phyloP scores from a whole-genome alignment of 192 early-diverging fungal species.

The Endogone sp. region DNA sequence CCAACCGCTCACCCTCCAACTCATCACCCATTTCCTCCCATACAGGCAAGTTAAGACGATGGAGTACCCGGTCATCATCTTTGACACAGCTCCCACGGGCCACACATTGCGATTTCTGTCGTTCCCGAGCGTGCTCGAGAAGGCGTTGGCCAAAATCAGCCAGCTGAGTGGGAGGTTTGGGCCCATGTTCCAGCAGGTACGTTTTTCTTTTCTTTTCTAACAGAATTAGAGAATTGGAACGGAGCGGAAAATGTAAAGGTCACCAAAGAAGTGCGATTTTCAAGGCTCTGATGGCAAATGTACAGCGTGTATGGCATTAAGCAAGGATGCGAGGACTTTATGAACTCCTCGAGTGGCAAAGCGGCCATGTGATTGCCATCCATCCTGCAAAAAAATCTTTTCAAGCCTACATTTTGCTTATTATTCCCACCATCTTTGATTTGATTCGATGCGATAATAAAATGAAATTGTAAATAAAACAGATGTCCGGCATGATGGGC shows the following conservation, averaged over 20 bases:
- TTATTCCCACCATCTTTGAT: no score
- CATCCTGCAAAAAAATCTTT: no score
- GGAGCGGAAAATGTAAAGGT: not conserved
- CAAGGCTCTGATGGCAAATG: not conserved
- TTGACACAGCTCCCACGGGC: conserved; percentile 99
- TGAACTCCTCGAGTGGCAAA: no score
- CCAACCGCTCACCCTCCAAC: not conserved
- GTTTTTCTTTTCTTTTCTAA: no score
- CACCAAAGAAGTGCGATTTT: no score
- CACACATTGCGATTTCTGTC: conserved; percentile 99
- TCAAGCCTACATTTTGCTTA: no score
- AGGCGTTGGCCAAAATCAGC: conserved; percentile 94
- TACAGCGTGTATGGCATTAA: not conserved
- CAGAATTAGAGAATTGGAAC: no score
- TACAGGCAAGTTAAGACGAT: conserved; percentile 92
- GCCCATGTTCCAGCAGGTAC: conserved; percentile 89
- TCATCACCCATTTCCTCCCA: not conserved
- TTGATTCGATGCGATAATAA: no score
- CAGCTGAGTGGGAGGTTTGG: conserved; percentile 91
- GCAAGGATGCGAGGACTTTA: no score
- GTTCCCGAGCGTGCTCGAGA: conserved; percentile 96
- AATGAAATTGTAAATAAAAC: no score
- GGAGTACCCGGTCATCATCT: conserved; percentile 98
- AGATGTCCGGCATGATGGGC: conserved; percentile 91
- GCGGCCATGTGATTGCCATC: no score